Percentiles rank a stretch among this genome's conserved stretches.
Evolutionary conservation across 768 basidiomycete genomes (phyloP).

Genomic region (Baorangia bicolor): DNA sequence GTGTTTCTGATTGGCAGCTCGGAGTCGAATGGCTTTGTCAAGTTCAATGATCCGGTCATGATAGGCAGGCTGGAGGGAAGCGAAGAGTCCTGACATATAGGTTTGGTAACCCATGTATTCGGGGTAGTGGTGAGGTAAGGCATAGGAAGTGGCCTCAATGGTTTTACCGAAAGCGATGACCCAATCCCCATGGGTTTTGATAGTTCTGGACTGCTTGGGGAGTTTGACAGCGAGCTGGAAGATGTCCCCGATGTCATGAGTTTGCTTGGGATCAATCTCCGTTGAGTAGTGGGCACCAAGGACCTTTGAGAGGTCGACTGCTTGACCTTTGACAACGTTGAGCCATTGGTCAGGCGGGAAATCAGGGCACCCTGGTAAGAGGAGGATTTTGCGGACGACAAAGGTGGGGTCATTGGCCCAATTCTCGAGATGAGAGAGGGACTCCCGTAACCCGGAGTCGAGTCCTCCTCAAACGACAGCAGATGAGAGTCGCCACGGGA

Average conservation of each 20-base stretch:
- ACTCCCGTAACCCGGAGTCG: too few relatives aligned
- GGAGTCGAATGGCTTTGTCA: not conserved
- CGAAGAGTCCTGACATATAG: not conserved
- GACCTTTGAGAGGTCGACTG: slow-evolving; percentile 7
- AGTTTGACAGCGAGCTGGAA: not conserved
- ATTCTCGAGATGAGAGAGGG: not conserved
- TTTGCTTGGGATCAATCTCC: not conserved
- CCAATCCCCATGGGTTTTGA: not conserved
- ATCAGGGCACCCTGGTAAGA: not conserved
- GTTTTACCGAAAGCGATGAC: not conserved
- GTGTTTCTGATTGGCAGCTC: not conserved
- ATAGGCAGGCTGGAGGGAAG: not conserved
- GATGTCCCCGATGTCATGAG: slow-evolving; percentile 1
- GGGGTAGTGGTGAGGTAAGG: not conserved
- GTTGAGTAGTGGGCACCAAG: not conserved
- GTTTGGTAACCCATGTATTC: not conserved
- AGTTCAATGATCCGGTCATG: not conserved
- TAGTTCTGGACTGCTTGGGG: not conserved
- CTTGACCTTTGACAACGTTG: slow-evolving; percentile 2
- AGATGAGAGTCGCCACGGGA: too few relatives aligned
- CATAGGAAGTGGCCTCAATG: not conserved
- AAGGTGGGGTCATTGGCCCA: not conserved
- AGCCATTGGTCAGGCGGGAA: slow-evolving; percentile 12
- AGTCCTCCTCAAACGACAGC: too few relatives aligned
- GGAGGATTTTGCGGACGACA: not conserved